Evolutionary conservation across 805 yeast species (phyloP).

Genomic region (Candida hungchunana): DNA sequence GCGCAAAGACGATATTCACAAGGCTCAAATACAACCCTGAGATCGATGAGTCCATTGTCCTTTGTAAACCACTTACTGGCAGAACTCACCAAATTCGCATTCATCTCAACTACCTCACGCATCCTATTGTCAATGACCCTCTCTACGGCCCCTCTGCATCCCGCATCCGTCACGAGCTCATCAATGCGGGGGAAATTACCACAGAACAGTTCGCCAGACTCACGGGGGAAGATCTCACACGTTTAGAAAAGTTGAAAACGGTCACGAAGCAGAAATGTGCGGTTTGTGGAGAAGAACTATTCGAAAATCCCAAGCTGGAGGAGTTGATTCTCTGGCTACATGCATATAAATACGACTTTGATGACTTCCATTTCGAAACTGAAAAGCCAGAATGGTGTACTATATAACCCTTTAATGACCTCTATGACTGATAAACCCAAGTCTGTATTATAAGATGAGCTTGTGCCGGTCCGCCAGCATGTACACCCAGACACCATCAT

Average conservation of each 20-base stretch:
- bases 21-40: conserved; percentile 20
- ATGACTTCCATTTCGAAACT: conserved; percentile 17
- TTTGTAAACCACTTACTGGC: conserved; percentile 86
- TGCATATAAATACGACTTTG: conserved; percentile 20
- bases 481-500: too few relatives aligned
- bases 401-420: conserved; percentile 11
- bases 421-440: too few relatives aligned
- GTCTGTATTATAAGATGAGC: too few relatives aligned
- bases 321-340: conserved; percentile 24
- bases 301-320: conserved; percentile 12
- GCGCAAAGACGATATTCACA: conserved; percentile 68
- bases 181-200: conserved; percentile 7
- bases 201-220: conserved; percentile 14
- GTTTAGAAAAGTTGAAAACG: conserved; percentile 10
- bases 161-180: conserved; percentile 10
- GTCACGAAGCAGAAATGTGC: conserved; percentile 13
- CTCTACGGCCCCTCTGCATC: conserved; percentile 36
- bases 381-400: conserved; percentile 21
- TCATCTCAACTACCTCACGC: conserved; percentile 80
- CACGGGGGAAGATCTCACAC: conserved; percentile 10
- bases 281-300: conserved; percentile 19
- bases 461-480: too few relatives aligned
- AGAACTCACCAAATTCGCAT: conserved; percentile 95
- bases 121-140: conserved; percentile 91
- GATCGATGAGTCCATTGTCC: conserved; percentile 46